Percentiles rank a stretch among this genome's conserved stretches.
Evolutionary conservation across 2,329 filamentous ascomycete genomes (phyloP).

Genomic region (Aspergillus eucalypticola): DNA sequence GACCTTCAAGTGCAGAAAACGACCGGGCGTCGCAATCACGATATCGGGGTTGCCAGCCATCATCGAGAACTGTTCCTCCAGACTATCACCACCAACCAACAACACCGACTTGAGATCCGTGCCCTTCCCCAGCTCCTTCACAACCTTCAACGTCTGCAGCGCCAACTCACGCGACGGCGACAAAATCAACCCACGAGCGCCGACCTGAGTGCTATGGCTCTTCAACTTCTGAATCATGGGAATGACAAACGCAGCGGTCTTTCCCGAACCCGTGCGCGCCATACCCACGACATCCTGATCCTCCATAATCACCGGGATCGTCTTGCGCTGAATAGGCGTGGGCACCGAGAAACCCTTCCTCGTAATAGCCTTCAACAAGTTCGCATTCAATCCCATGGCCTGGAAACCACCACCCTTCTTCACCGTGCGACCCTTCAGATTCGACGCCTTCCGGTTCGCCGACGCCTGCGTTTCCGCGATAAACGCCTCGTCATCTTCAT

Average conservation of each 20-base stretch:
- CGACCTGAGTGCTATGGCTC: slow-evolving; percentile 81
- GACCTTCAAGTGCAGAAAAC: slow-evolving; percentile 94
- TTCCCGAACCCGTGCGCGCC: slow-evolving; percentile 97
- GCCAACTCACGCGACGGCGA: slow-evolving; percentile 93
- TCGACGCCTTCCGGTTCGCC: slow-evolving; percentile 80
- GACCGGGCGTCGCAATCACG: slow-evolving; percentile 92
- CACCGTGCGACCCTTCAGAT: slow-evolving; percentile 77
- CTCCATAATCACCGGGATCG: slow-evolving; percentile 87
- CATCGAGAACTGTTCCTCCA: slow-evolving; percentile 91
- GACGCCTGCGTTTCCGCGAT: slow-evolving; percentile 86
- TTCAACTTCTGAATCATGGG: slow-evolving; percentile 96
- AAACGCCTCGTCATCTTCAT: slow-evolving; percentile 74
- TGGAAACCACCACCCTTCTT: slow-evolving; percentile 98
- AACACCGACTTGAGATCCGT: slow-evolving; percentile 90
- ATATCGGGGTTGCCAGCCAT: slow-evolving; percentile 97
- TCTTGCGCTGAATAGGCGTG: slow-evolving; percentile 95
- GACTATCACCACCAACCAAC: slow-evolving; percentile 88
- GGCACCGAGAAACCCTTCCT: slow-evolving; percentile 95
- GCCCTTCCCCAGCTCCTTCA: slow-evolving; percentile 88
- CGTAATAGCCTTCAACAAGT: slow-evolving; percentile 84
- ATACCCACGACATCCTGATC: slow-evolving; percentile 97
- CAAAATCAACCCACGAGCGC: slow-evolving; percentile 81
- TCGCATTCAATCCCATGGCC: slow-evolving; percentile 82
- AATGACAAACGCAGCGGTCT: slow-evolving; percentile 96
- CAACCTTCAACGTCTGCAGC: slow-evolving; percentile 90